Percentiles rank a stretch among this genome's conserved stretches.
Evolutionary conservation across 2,329 filamentous ascomycete genomes (phyloP).

Genomic region (Alternaria conjuncta): DNA sequence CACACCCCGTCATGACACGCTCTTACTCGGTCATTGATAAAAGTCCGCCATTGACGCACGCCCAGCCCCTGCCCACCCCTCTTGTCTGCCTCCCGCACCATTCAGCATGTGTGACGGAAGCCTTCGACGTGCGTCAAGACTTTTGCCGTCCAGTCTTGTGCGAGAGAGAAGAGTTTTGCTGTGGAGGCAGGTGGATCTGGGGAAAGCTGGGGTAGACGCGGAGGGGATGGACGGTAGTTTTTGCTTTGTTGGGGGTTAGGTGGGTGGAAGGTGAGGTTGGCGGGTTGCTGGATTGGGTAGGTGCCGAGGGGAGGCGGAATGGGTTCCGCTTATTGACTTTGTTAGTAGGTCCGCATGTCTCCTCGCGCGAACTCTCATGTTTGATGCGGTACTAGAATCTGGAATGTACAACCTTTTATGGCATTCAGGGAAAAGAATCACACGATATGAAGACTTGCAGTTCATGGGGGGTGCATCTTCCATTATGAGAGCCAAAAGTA

Average conservation of each 20-base stretch:
- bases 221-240: neutral
- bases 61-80: neutral
- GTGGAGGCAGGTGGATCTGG: neutral
- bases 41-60: slow-evolving; percentile 8
- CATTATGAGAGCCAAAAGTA: too few species aligned
- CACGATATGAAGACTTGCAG: too few species aligned
- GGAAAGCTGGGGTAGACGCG: neutral
- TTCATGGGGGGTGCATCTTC: too few species aligned
- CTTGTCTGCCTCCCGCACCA: neutral
- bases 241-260: neutral
- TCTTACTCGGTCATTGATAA: neutral
- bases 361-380: too few species aligned
- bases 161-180: neutral
- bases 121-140: slow-evolving; percentile 7
- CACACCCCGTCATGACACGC: neutral
- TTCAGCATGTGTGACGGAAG: neutral
- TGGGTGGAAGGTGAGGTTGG: neutral
- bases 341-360: neutral
- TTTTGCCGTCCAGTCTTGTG: neutral
- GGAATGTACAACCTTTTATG: too few species aligned
- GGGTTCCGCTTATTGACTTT: neutral
- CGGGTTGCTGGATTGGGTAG: neutral
- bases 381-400: too few species aligned
- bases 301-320: neutral
- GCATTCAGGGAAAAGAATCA: too few species aligned